Conservation (phyloP, 2,329 filamentous ascomycete species). For the Colletotrichum spinosum region DNA sequence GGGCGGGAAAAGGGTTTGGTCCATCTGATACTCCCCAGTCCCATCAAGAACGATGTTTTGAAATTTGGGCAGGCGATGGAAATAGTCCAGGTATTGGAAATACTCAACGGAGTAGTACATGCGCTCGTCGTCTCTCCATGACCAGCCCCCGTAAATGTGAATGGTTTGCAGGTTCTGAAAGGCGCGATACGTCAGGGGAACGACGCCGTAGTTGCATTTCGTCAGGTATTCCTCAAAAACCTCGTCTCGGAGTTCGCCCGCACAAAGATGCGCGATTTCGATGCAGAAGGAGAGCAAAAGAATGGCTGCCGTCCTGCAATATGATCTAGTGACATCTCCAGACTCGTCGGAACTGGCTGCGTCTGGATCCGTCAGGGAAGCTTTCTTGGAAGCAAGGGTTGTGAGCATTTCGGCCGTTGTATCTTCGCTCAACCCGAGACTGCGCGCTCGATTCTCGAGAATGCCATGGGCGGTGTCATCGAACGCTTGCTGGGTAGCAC, state of each 20-base stretch:
- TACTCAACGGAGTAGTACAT: not conserved
- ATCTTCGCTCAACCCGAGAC: not conserved
- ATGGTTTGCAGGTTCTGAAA: slow-evolving; percentile 10
- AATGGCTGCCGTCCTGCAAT: not conserved
- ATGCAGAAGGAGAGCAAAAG: slow-evolving; percentile 18
- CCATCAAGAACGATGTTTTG: not conserved
- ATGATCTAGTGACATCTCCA: not conserved
- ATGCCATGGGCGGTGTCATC: not conserved
- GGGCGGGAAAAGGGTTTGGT: not conserved
- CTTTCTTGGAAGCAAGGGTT: not conserved
- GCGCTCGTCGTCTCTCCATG: not conserved
- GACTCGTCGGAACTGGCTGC: not conserved
- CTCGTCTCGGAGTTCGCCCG: not conserved
- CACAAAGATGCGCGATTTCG: slow-evolving; percentile 13
- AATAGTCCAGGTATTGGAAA: not conserved
- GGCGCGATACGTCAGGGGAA: not conserved
- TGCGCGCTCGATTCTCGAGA: not conserved
- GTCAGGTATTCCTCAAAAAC: slow-evolving; percentile 10
- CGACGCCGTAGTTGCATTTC: slow-evolving; percentile 15
- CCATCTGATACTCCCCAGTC: not conserved
- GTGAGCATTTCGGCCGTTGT: not conserved
- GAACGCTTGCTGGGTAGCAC: not conserved
- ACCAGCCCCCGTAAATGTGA: not conserved
- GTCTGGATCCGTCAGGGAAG: not conserved
- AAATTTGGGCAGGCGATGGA: not conserved